These are phyloP conservation scores for Colletotrichum orchidophilum DNA, from an alignment of 2,329 filamentous ascomycete species.

Conservation along the genomic window DNA sequence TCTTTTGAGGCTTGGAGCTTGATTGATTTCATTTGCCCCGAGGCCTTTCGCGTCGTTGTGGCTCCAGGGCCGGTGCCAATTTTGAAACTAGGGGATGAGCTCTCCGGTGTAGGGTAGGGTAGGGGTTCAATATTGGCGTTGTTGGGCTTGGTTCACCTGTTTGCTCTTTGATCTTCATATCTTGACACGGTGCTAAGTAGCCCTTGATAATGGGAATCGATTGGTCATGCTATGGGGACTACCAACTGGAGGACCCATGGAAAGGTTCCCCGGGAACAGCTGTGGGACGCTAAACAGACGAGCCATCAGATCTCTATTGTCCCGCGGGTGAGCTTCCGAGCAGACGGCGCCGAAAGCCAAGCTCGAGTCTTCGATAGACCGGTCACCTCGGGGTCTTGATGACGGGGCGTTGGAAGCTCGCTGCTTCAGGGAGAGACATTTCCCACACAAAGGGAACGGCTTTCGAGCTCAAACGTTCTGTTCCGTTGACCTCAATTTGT, in stretches of 20 bases:
- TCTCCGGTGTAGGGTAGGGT: background rate
- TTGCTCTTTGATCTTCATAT: background rate
- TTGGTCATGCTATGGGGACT: background rate
- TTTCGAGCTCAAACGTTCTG: no score
- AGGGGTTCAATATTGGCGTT: background rate
- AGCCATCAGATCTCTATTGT: background rate
- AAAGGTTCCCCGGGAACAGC: background rate
- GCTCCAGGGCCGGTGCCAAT: background rate
- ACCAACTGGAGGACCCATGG: background rate
- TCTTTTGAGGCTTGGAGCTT: no score
- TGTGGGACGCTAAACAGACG: background rate
- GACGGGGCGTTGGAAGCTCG: background rate
- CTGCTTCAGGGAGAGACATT: conserved; percentile 10
- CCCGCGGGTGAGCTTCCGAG: background rate
- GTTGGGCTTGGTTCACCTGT: background rate
- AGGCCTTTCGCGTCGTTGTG: background rate
- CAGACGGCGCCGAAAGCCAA: background rate
- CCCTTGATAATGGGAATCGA: background rate
- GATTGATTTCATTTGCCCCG: background rate
- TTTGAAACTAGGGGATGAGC: background rate
- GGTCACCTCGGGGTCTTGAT: background rate
- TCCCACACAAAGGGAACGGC: background rate
- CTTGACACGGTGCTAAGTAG: background rate
- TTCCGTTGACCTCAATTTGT: background rate
- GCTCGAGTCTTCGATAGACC: background rate